Percentiles rank a stretch among this genome's conserved stretches.
Conservation (phyloP, 371 early-diverging fungal genomes). For the Rhizopus stolonifer region DNA sequence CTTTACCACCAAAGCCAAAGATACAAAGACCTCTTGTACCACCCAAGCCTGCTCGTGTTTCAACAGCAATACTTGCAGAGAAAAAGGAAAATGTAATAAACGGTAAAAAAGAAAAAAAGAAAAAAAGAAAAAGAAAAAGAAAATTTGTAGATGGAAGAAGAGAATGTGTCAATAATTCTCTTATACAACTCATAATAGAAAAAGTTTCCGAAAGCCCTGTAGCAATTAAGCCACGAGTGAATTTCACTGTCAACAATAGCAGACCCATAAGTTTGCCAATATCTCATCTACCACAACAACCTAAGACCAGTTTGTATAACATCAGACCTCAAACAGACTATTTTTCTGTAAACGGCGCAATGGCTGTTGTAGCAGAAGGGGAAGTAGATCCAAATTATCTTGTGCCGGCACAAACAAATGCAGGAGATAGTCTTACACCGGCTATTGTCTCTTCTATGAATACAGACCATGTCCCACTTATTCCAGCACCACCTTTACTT, state of each 20-base stretch:
- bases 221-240: constrained; percentile 16
- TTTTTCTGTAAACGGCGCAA: not conserved
- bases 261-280: constrained; percentile 24
- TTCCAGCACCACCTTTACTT: constrained; percentile 56
- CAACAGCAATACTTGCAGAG: constrained; percentile 10
- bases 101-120: not conserved
- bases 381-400: constrained; percentile 46
- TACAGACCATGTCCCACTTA: constrained; percentile 48
- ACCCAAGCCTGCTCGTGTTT: constrained; percentile 35
- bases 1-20: constrained; percentile 42
- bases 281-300: constrained; percentile 1
- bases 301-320: not conserved
- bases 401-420: constrained; percentile 51
- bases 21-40: constrained; percentile 40
- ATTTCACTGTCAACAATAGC: not conserved
- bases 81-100: constrained; percentile 20
- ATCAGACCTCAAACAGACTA: constrained; percentile 21
- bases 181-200: not conserved
- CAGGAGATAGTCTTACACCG: constrained; percentile 43
- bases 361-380: constrained; percentile 36
- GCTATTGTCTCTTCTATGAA: constrained; percentile 23
- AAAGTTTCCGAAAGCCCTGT: not conserved
- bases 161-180: no score
- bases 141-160: no score
- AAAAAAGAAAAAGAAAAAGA: no score